phyloP scores from a whole-genome alignment of 2,329 filamentous ascomycete species.

The Calonectria fujianensis region DNA sequence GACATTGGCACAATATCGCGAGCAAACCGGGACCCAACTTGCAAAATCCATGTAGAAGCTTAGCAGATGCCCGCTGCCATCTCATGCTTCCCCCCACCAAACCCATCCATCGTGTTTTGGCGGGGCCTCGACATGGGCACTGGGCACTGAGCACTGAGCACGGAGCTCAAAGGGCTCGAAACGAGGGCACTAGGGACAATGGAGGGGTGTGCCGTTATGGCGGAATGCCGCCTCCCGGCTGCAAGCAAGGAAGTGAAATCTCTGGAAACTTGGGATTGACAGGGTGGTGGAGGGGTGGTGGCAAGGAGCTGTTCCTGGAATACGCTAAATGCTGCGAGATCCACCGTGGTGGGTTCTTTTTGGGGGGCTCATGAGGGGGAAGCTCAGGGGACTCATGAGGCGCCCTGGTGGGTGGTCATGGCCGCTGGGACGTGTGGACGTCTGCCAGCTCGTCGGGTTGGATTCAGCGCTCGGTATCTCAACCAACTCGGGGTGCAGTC shows the following conservation, averaged over 20 bases:
- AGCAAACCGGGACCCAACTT: constrained; percentile 10
- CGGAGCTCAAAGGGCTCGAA: constrained; percentile 36
- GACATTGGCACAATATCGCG: constrained; percentile 27
- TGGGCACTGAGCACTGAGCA: constrained; percentile 20
- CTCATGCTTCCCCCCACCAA: constrained; percentile 45
- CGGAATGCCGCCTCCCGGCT: constrained; percentile 2
- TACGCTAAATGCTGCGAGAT: constrained; percentile 33
- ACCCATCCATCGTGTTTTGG: constrained; percentile 48
- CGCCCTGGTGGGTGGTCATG: constrained; percentile 13
- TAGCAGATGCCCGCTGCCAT: constrained; percentile 31
- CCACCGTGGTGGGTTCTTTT: constrained; percentile 31
- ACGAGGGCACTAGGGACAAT: constrained; percentile 41
- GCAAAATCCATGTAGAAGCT: constrained; percentile 35
- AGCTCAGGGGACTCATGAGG: constrained; percentile 29
- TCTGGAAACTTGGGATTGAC: constrained; percentile 45
- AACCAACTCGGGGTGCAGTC: constrained; percentile 12
- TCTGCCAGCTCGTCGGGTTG: constrained; percentile 17
- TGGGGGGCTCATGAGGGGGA: constrained; percentile 29
- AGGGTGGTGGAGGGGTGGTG: constrained; percentile 25
- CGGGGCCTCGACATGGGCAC: constrained; percentile 39
- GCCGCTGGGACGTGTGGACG: constrained; percentile 1
- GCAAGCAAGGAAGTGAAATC: constrained; percentile 33
- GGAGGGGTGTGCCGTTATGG: constrained; percentile 35
- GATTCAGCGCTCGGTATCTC: constrained; percentile 5
- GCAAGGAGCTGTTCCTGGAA: constrained; percentile 34